Evolutionary conservation across 768 basidiomycete species (phyloP).

Genomic region (Nidularia pulvinata): DNA sequence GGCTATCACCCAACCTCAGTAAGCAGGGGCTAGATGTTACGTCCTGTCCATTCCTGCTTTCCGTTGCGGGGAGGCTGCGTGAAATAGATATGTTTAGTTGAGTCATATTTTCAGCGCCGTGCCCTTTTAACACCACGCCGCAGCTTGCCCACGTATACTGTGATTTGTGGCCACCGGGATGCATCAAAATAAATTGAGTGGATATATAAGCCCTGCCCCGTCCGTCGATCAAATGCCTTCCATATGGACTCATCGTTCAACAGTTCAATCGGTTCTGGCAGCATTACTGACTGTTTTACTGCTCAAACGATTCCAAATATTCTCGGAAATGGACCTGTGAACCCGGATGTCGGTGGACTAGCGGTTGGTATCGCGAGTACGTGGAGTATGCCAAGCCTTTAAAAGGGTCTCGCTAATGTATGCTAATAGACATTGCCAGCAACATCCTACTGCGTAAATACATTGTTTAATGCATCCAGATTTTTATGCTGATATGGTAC

Average conservation of each 20-base stretch:
- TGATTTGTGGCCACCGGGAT: too few relatives aligned
- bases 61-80: too few relatives aligned
- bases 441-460: neutral
- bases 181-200: too few relatives aligned
- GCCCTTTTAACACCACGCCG: too few relatives aligned
- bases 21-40: too few relatives aligned
- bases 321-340: constrained; percentile 4
- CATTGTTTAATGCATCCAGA: neutral
- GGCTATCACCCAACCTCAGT: too few relatives aligned
- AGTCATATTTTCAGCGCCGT: too few relatives aligned
- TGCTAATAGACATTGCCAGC: neutral
- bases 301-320: constrained; percentile 10
- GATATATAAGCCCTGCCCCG: too few relatives aligned
- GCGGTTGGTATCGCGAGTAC: constrained; percentile 11
- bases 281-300: constrained; percentile 6
- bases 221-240: neutral
- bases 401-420: neutral
- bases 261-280: neutral
- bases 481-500: neutral
- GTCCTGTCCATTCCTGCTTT: too few relatives aligned
- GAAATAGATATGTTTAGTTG: too few relatives aligned
- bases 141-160: too few relatives aligned
- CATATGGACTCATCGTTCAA: neutral
- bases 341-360: constrained; percentile 13
- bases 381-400: neutral